These are phyloP conservation scores for Beauveria scarabaeidicola DNA, from an alignment of 2,329 filamentous ascomycete species.

Conservation along the genomic window DNA sequence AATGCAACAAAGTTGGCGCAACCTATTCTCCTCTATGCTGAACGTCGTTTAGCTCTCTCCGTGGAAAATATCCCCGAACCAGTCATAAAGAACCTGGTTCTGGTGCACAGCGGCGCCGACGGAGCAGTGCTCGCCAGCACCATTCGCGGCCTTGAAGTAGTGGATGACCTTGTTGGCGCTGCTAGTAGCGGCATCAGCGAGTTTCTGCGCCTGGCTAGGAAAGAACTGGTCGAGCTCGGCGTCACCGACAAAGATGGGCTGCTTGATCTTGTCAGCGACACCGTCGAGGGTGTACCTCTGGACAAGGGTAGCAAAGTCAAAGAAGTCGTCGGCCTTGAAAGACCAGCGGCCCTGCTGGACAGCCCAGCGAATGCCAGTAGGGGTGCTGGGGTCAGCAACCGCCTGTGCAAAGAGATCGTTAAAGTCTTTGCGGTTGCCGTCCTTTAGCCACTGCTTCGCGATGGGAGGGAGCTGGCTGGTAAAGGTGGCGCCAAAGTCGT, in stretches of 20 bases:
- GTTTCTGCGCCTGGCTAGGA: constrained; percentile 3
- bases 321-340: constrained; percentile 19
- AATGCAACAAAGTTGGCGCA: neutral
- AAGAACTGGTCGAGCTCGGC: constrained; percentile 17
- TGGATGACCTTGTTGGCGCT: constrained; percentile 6
- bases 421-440: constrained; percentile 14
- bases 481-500: constrained; percentile 18
- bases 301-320: constrained; percentile 14
- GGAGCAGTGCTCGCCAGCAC: constrained; percentile 11
- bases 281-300: constrained; percentile 15
- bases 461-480: constrained; percentile 8
- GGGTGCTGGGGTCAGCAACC: neutral
- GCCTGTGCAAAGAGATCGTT: constrained; percentile 14
- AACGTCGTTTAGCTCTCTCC: neutral
- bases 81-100: constrained; percentile 9
- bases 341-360: constrained; percentile 21
- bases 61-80: constrained; percentile 4
- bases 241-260: constrained; percentile 18
- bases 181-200: neutral
- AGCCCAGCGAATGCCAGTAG: constrained; percentile 17
- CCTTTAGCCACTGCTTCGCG: constrained; percentile 10
- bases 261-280: constrained; percentile 15
- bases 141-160: constrained; percentile 1
- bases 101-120: constrained; percentile 5
- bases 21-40: too few relatives aligned